Evolutionary conservation across 441 rosid species (phyloP).

Genomic region (Pelargonium citronellum): DNA sequence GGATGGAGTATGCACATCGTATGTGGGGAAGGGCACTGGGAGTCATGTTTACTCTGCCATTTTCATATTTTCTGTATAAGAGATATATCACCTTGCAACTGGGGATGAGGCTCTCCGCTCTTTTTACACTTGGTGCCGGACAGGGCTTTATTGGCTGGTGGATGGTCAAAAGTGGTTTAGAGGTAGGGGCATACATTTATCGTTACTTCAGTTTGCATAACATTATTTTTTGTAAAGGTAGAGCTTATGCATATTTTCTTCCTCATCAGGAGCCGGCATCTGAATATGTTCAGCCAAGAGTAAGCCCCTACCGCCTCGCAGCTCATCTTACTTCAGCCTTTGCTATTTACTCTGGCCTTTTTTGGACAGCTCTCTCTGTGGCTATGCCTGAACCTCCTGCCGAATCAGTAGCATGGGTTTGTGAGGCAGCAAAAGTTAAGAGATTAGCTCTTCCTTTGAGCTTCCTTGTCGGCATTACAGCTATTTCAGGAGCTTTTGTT

Average conservation of each 20-base stretch:
- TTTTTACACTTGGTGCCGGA: constrained; percentile 90
- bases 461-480: constrained; percentile 75
- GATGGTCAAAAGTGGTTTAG: constrained; percentile 98
- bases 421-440: constrained; percentile 76
- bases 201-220: neutral
- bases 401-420: constrained; percentile 71
- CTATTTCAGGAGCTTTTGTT: constrained; percentile 85
- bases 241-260: constrained; percentile 15
- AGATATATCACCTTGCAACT: constrained; percentile 76
- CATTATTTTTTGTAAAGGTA: neutral
- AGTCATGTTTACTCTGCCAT: constrained; percentile 84
- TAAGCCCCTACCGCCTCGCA: constrained; percentile 84
- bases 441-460: constrained; percentile 74
- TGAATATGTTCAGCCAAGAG: constrained; percentile 81
- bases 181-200: constrained; percentile 37
- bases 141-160: constrained; percentile 98
- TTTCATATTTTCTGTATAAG: constrained; percentile 82
- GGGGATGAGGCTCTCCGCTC: constrained; percentile 68
- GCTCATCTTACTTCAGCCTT: constrained; percentile 95
- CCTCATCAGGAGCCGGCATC: constrained; percentile 68
- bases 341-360: constrained; percentile 74
- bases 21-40: constrained; percentile 99
- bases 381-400: constrained; percentile 94
- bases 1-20: constrained; percentile 98
- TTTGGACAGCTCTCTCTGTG: constrained; percentile 89